These are phyloP conservation scores for Stemphylium vesicarium DNA, from an alignment of 2,329 filamentous ascomycete genomes.

Conservation along the genomic window DNA sequence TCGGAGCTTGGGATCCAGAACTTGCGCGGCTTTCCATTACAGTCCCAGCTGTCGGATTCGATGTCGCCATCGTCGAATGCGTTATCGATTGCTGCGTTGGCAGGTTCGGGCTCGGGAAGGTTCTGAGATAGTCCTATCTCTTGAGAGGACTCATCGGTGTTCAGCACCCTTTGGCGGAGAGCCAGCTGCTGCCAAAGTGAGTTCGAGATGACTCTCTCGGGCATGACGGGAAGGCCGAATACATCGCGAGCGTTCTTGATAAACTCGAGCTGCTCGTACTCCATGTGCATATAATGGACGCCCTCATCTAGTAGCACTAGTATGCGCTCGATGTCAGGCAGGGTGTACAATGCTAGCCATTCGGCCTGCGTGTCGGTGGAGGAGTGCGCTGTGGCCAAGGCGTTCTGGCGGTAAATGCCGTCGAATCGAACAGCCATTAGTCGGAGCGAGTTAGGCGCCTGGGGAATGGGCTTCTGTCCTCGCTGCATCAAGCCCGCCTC, in stretches of 20 bases:
- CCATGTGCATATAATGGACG: conserved; percentile 65
- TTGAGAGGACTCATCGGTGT: conserved; percentile 58
- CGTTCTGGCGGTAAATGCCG: conserved; percentile 57
- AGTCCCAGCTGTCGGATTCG: conserved; percentile 60
- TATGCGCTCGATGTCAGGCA: conserved; percentile 61
- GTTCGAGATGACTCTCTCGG: conserved; percentile 61
- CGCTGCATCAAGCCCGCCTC: conserved; percentile 56
- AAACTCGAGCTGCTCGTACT: conserved; percentile 64
- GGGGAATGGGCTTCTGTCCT: conserved; percentile 51
- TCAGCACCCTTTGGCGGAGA: conserved; percentile 61
- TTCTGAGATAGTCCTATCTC: conserved; percentile 59
- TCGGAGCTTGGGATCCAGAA: conserved; percentile 64
- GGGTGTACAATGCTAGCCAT: conserved; percentile 61
- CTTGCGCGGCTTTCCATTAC: conserved; percentile 60
- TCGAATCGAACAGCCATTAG: conserved; percentile 62
- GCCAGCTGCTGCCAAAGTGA: conserved; percentile 65
- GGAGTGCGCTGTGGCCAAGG: conserved; percentile 42
- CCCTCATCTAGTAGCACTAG: conserved; percentile 64
- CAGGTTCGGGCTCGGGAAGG: conserved; percentile 46
- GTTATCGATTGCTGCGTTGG: conserved; percentile 22
- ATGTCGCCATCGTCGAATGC: conserved; percentile 39
- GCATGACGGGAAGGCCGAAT: conserved; percentile 61
- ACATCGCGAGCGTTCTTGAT: conserved; percentile 60
- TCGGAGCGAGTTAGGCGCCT: conserved; percentile 56
- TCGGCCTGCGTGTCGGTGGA: conserved; percentile 54